Evolutionary conservation across 345 rosid genomes (phyloP), one percentile per base, ranked within the genome.

Genomic region (Sonneratia alba): DNA sequence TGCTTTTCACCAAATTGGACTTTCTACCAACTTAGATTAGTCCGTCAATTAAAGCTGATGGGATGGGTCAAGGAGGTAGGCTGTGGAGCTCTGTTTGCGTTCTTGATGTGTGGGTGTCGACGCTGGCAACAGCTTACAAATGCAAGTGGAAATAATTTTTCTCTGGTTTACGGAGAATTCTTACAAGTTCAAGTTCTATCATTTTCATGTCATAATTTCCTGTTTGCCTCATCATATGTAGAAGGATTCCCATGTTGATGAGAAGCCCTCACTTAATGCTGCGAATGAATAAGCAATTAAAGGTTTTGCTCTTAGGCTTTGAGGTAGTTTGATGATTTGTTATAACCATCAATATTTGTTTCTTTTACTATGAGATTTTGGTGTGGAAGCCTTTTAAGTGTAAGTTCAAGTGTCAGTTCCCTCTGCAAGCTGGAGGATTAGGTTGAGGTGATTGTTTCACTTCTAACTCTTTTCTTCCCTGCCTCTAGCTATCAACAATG

Each of bases 401-500:
- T 27, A 27, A 27, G 53, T 48, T 40, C 61, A 59, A 59, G 22
- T 53, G 59, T 13, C 56, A 53, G 22, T 53, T 49, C 56, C 24
- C 59, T 18, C 22, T 53, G 59, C 4, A 6, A 18, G 59, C 11
- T 57, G 32, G 63, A 57, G 16, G 24, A 66, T 67, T 19, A 42
- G 32, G 8, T 68, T 1, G 55, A 43, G 36, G 65, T 59, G 32
- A 45, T 77, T 14, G 48, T 15, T 76, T 15, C 13, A 36, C 22
- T 47, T 79, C 61, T 14, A 66, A 47, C 75, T 75, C 55, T 73
- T 42, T 57, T 12, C 55, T 10, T 14, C 62, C 21, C 22, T 62
- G 77, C 64, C 36, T 73, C 69, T 90, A 92, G 98, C 79, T 92
- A 63, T 75, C 76, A 73, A 84, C 77, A 80, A 84, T 92, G 98